Percentiles rank a stretch among this genome's conserved stretches.
phyloP scores from a whole-genome alignment of 805 yeast genomes.

The Scheffersomyces ergatensis region DNA sequence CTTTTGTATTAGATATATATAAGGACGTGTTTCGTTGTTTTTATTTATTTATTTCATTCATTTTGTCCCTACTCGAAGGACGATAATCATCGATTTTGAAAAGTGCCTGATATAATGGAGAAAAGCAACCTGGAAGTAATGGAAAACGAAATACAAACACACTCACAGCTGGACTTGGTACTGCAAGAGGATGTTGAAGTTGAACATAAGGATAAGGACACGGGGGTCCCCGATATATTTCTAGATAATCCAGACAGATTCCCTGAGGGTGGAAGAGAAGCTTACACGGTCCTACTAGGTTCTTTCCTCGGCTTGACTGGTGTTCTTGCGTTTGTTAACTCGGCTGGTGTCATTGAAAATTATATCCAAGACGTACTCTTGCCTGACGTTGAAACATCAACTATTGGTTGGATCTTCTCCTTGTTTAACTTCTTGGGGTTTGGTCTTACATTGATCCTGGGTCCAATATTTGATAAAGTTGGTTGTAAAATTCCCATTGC shows the following conservation, averaged over 20 bases:
- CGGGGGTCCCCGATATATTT: neutral
- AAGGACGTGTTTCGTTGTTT: too few species aligned
- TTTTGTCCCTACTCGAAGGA: too few species aligned
- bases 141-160: neutral
- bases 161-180: too few species aligned
- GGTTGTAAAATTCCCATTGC: constrained; percentile 20
- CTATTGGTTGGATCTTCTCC: constrained; percentile 28
- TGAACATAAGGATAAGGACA: neutral
- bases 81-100: too few species aligned
- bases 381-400: constrained; percentile 10
- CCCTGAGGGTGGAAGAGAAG: constrained; percentile 25
- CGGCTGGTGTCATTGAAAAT: constrained; percentile 22
- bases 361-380: constrained; percentile 14
- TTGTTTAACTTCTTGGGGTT: constrained; percentile 22
- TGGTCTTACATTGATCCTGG: constrained; percentile 20
- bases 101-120: neutral
- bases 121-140: neutral
- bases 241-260: constrained; percentile 21
- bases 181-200: neutral
- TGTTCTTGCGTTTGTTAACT: constrained; percentile 22
- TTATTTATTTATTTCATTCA: too few species aligned
- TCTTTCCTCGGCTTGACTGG: constrained; percentile 25
- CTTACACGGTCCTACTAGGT: constrained; percentile 18
- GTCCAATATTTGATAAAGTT: constrained; percentile 24
- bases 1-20: too few species aligned